Conservation (phyloP, 2,329 filamentous ascomycete genomes). For the Mariannaea elegans region DNA sequence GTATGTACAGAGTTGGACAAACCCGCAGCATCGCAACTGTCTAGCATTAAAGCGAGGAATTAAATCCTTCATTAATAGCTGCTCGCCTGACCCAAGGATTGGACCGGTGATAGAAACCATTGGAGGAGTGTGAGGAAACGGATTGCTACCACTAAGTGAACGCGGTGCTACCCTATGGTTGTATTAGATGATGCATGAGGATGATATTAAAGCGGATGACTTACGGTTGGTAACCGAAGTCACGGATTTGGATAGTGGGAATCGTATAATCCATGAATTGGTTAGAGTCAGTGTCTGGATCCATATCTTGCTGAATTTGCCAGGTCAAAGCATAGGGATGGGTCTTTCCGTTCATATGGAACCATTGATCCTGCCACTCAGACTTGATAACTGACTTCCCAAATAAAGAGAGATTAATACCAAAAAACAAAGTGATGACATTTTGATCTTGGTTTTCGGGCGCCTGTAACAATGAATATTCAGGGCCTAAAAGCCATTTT, state of each 20-base stretch:
- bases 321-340: constrained; percentile 4
- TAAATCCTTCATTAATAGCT: background rate
- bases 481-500: background rate
- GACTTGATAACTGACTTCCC: background rate
- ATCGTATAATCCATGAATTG: constrained; percentile 7
- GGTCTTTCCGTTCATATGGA: background rate
- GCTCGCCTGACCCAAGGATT: background rate
- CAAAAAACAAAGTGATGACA: constrained; percentile 1
- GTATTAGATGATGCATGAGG: constrained; percentile 2
- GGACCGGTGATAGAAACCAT: background rate
- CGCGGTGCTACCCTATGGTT: background rate
- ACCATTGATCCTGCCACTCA: constrained; percentile 4
- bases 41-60: background rate
- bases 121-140: background rate
- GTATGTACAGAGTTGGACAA: background rate
- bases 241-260: constrained; percentile 5
- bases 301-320: background rate
- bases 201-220: background rate
- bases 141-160: background rate
- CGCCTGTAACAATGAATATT: background rate
- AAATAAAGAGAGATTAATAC: constrained; percentile 7
- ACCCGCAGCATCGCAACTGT: background rate
- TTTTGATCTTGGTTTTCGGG: background rate
- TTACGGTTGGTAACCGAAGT: constrained; percentile 13
- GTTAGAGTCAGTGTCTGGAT: background rate